phyloP scores from a whole-genome alignment of 305 asterid genomes.

The Andrographis paniculata region DNA sequence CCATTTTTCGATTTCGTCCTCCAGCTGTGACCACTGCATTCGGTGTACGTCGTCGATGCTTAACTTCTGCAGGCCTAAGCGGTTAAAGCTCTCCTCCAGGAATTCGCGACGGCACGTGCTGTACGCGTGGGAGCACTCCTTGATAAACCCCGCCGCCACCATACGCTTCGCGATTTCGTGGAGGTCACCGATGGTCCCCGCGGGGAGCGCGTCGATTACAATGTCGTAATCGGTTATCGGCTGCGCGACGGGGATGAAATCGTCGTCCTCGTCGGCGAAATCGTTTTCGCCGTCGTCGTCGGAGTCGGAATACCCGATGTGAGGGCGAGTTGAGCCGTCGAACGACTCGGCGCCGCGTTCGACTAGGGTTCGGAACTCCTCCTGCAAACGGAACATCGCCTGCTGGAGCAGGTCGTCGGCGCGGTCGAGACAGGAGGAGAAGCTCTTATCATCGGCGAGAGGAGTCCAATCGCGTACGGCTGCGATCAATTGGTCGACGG shows the following conservation, averaged over 20 bases:
- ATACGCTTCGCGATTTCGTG: constrained; percentile 77
- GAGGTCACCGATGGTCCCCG: constrained; percentile 60
- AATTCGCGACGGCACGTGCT: constrained; percentile 68
- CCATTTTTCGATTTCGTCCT: constrained; percentile 84
- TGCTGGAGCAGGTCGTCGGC: constrained; percentile 87
- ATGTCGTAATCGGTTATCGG: constrained; percentile 66
- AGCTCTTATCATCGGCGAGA: constrained; percentile 51
- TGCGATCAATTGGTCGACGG: constrained; percentile 56
- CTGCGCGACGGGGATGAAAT: constrained; percentile 70
- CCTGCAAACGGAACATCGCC: constrained; percentile 78
- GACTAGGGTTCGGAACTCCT: constrained; percentile 65
- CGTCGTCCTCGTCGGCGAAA: constrained; percentile 38
- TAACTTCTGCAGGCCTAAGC: constrained; percentile 64
- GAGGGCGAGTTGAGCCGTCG: constrained; percentile 35
- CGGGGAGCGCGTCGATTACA: constrained; percentile 70
- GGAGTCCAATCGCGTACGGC: constrained; percentile 64
- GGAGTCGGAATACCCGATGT: constrained; percentile 36
- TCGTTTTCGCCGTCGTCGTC: constrained; percentile 42
- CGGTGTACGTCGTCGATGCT: constrained; percentile 78
- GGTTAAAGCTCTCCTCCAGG: constrained; percentile 80
- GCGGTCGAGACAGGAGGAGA: constrained; percentile 64
- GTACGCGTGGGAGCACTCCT: constrained; percentile 79
- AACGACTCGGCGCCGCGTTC: constrained; percentile 57
- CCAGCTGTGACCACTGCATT: constrained; percentile 81
- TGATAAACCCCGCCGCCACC: constrained; percentile 76